These are phyloP conservation scores for Salvia splendens DNA, from an alignment of 257 asterid species.

Conservation along the genomic window DNA sequence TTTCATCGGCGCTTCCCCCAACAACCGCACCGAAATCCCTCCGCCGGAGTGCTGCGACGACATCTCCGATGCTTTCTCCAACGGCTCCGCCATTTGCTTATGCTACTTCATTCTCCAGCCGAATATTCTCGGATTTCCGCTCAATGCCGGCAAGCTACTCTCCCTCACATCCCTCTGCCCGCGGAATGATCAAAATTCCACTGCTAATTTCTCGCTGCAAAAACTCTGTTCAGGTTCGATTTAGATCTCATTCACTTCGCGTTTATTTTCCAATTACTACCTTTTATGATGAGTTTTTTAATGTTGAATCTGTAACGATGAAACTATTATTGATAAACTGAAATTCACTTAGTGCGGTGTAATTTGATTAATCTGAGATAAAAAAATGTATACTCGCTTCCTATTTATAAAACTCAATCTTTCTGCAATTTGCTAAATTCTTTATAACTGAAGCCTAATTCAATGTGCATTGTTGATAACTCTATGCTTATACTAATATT, in stretches of 20 bases:
- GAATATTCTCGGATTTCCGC: constrained; percentile 65
- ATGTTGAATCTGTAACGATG: not conserved
- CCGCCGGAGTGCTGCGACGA: constrained; percentile 64
- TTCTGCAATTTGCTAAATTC: not conserved
- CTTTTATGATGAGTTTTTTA: not conserved
- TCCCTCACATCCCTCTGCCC: constrained; percentile 66
- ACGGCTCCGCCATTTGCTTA: constrained; percentile 57
- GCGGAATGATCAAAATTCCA: constrained; percentile 19
- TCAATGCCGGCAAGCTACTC: constrained; percentile 48
- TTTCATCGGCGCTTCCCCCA: constrained; percentile 58
- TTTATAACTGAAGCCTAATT: not conserved
- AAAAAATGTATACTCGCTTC: not conserved
- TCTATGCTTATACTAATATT: constrained; percentile 7
- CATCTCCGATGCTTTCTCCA: constrained; percentile 41
- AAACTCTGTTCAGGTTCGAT: constrained; percentile 66
- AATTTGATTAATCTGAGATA: not conserved
- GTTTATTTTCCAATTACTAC: not conserved
- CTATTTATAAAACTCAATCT: not conserved
- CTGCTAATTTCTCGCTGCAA: constrained; percentile 40
- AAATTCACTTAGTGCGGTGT: not conserved
- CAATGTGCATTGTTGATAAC: constrained; percentile 2
- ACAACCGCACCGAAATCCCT: constrained; percentile 63
- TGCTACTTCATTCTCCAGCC: constrained; percentile 68
- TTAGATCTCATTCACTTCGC: not conserved
- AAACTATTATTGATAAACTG: not conserved